Conservation (phyloP, 495 filamentous ascomycete genomes). For the Cercophora samala region DNA sequence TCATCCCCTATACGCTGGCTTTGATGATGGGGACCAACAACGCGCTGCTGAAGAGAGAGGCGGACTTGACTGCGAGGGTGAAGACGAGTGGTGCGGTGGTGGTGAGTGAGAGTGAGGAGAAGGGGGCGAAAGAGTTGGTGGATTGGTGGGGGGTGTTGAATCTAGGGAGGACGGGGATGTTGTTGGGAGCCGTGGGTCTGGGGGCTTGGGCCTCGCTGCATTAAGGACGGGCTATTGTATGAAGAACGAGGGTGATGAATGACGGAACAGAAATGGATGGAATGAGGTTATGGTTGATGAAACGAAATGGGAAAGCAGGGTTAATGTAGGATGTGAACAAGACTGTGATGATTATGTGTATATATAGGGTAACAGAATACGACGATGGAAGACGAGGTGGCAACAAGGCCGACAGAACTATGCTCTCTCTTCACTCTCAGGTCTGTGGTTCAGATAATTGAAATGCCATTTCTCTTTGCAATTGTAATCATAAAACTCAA, state of each 20-base stretch:
- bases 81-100: slow-evolving; percentile 9
- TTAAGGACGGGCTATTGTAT: neutral
- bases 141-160: slow-evolving; percentile 57
- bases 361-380: neutral
- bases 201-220: slow-evolving; percentile 3
- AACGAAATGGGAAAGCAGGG: neutral
- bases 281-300: neutral
- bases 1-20: slow-evolving; percentile 50
- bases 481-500: neutral
- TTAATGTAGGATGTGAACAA: neutral
- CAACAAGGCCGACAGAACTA: neutral
- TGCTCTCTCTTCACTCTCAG: neutral
- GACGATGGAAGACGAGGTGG: neutral
- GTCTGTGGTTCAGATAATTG: neutral
- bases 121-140: slow-evolving; percentile 45
- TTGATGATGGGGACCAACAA: slow-evolving; percentile 46
- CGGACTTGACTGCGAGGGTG: slow-evolving; percentile 29
- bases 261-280: neutral
- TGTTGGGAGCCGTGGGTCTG: slow-evolving; percentile 21
- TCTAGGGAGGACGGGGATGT: slow-evolving; percentile 42
- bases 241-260: neutral
- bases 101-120: slow-evolving; percentile 13
- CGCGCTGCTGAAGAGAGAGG: slow-evolving; percentile 36
- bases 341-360: neutral
- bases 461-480: neutral